Evolutionary conservation across 73 alveolate genomes (phyloP), one percentile per base, ranked within the genome.

Genomic region (Tetrahymena thermophila): DNA sequence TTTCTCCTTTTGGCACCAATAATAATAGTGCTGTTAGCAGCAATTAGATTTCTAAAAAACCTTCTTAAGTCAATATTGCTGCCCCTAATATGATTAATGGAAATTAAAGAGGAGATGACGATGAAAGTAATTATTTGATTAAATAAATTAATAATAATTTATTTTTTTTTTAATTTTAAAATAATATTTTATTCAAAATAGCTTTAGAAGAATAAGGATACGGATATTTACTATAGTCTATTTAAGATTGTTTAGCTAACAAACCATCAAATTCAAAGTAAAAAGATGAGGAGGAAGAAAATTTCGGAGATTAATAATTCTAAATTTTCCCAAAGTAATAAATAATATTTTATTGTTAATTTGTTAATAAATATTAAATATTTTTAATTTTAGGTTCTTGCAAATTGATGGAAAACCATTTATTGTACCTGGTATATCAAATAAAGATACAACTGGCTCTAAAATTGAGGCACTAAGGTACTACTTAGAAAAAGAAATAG

Each of bases 401-500:
- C 35, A 96, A 56, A 96, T 95, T 83, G 96, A 94, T 93, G 97
- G 94, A 17, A 85, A 96, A 35, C 94, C 95, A 38, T 50, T 93
- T 42, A 96, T 96, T 35, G 96, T 98, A 1, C 99, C 99, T 1
- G 99, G 99, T 34, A 98, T 98, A 4, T 84, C 96, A 0, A 97
- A 97, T 23, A 95, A 96, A 44, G 99, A 98, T 43, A 96, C 99
- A 21, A 96, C 96, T 43, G 95, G 97, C 34, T 97, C 96, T 85
- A 96, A 98, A 71, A 98, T 98, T n/a, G 99, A 98, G 95, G 97
- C 98, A 6, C 94, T 98, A 71, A 97, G 99, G 85, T 98, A 97
- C 34, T 98, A 97, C 94, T 94, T 98, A 40, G 99, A 98, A 94
- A 40, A 85, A 25, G 56, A 96, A 44, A 93, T 98, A 58, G 99